These are phyloP conservation scores for Holtermannia corniformis DNA, from an alignment of 768 basidiomycete genomes.

Conservation along the genomic window DNA sequence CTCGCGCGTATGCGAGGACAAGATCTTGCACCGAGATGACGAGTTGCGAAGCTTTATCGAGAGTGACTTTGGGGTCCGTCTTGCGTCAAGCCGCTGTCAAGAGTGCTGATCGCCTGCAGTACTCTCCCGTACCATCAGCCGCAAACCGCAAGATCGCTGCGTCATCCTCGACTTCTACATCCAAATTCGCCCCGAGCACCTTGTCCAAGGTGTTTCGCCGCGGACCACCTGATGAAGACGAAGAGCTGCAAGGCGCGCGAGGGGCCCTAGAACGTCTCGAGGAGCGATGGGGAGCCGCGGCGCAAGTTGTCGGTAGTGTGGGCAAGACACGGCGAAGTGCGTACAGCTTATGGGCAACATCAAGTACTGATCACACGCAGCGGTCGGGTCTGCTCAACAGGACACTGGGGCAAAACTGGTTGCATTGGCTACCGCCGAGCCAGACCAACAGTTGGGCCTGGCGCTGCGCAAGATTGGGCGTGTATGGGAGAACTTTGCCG, in stretches of 20 bases:
- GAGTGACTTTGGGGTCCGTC: slow-evolving; percentile 76
- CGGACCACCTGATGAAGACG: slow-evolving; percentile 85
- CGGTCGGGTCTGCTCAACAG: slow-evolving; percentile 56
- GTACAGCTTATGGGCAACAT: no score
- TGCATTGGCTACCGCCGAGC: slow-evolving; percentile 79
- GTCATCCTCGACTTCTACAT: slow-evolving; percentile 17
- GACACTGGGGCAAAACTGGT: slow-evolving; percentile 92
- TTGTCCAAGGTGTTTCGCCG: slow-evolving; percentile 43
- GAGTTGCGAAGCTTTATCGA: slow-evolving; percentile 92
- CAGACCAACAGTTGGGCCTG: slow-evolving; percentile 70
- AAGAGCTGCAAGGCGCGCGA: slow-evolving; percentile 78
- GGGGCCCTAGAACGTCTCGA: slow-evolving; percentile 88
- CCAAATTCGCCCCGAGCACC: slow-evolving; percentile 8
- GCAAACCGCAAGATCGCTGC: slow-evolving; percentile 16
- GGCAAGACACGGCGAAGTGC: slow-evolving; percentile 68
- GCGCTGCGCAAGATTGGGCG: slow-evolving; percentile 74
- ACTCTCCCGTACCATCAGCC: slow-evolving; percentile 34
- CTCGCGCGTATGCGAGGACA: slow-evolving; percentile 82
- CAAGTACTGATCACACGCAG: no score
- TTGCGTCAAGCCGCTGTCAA: no score
- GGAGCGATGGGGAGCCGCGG: slow-evolving; percentile 81
- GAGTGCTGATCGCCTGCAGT: slow-evolving; percentile 30
- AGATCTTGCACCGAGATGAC: slow-evolving; percentile 77
- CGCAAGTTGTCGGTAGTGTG: slow-evolving; percentile 80
- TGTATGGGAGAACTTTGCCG: slow-evolving; percentile 74